phyloP scores from a whole-genome alignment of 2,329 filamentous ascomycete genomes.

The Fusarium buharicum region DNA sequence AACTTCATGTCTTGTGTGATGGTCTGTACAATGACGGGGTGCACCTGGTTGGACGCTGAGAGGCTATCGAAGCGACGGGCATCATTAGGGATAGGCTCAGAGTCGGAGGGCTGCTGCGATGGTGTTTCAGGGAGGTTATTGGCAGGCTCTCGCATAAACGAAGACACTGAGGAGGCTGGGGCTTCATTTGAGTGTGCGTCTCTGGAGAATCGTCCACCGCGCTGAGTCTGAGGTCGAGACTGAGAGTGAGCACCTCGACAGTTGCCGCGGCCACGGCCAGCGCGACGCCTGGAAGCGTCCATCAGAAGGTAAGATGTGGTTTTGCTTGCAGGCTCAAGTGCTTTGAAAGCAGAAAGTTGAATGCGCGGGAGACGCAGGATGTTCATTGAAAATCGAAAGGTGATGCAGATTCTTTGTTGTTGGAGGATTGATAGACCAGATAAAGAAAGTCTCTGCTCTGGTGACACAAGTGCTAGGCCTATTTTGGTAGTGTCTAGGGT shows the following conservation, averaged over 20 bases:
- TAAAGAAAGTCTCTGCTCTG: constrained; percentile 29
- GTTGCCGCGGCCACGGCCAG: constrained; percentile 21
- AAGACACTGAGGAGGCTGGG: not conserved
- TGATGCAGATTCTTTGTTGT: constrained; percentile 23
- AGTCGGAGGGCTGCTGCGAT: not conserved
- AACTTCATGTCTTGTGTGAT: constrained; percentile 62
- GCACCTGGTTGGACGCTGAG: constrained; percentile 52
- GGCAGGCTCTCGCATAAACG: not conserved
- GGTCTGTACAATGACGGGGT: constrained; percentile 59
- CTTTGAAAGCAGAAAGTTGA: not conserved
- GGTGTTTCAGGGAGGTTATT: not conserved
- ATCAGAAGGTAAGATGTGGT: not conserved
- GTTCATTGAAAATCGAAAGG: constrained; percentile 9
- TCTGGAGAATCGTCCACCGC: constrained; percentile 9
- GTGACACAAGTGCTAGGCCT: constrained; percentile 2
- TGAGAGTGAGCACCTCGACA: constrained; percentile 15
- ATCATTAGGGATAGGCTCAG: constrained; percentile 52
- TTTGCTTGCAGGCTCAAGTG: not conserved
- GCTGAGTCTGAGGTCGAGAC: not conserved
- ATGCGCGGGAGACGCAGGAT: not conserved
- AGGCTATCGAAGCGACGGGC: constrained; percentile 61
- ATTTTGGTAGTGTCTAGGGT: not conserved
- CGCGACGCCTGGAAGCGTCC: constrained; percentile 24
- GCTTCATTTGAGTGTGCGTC: not conserved
- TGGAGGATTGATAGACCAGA: constrained; percentile 13